These are phyloP conservation scores for Craspedostauros australis DNA, from an alignment of 108 stramenopile species.

Conservation along the genomic window DNA sequence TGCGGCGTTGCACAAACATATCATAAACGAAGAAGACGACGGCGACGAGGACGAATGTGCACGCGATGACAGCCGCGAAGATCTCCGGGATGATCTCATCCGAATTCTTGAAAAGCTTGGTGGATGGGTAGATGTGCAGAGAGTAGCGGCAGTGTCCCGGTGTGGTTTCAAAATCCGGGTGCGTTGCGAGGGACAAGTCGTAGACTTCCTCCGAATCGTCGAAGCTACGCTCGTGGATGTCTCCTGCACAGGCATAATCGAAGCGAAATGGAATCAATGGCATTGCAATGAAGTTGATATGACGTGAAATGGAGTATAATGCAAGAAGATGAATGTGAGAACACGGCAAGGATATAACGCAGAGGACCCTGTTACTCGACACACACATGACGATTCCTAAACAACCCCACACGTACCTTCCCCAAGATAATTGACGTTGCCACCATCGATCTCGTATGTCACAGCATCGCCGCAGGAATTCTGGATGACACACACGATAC, in stretches of 20 bases:
- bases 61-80: conserved; percentile 30
- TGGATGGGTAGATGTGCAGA: conserved; percentile 46
- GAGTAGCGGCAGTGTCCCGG: conserved; percentile 17
- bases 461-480: conserved; percentile 21
- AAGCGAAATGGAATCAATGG: too few relatives aligned
- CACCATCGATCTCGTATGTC: conserved; percentile 38
- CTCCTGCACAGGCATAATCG: too few relatives aligned
- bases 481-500: conserved; percentile 8
- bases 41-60: conserved; percentile 35
- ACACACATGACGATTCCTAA: too few relatives aligned
- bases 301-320: too few relatives aligned
- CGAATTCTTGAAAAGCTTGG: conserved; percentile 32
- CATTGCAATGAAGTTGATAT: too few relatives aligned
- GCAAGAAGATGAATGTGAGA: too few relatives aligned
- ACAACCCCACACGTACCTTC: too few relatives aligned
- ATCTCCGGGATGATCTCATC: conserved; percentile 32
- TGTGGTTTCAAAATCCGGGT: too few relatives aligned
- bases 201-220: too few relatives aligned
- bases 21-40: conserved; percentile 32
- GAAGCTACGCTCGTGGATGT: conserved; percentile 43
- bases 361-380: too few relatives aligned
- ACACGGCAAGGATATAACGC: too few relatives aligned
- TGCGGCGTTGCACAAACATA: conserved; percentile 18
- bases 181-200: too few relatives aligned
- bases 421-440: conserved; percentile 33